Conservation (phyloP, 225 moss, liverwort and hornwort genomes). For the Ulota crispa region DNA sequence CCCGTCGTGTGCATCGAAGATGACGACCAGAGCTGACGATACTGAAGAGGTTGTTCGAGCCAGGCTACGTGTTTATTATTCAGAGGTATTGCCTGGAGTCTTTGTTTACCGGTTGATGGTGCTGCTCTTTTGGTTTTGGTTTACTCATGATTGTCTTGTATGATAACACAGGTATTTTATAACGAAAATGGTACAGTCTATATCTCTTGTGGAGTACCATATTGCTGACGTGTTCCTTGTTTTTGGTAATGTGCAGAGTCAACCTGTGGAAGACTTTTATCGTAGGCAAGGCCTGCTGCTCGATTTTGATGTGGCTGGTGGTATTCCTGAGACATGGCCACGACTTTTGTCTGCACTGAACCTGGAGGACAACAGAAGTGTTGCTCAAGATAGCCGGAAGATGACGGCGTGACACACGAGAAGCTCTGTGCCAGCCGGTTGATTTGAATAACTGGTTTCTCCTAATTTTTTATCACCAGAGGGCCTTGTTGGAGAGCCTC, state of each 20-base stretch:
- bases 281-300: conserved; percentile 61
- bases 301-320: conserved; percentile 90
- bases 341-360: conserved; percentile 74
- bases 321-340: conserved; percentile 91
- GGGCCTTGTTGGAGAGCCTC: conserved; percentile 28
- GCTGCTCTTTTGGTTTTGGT: neutral
- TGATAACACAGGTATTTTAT: neutral
- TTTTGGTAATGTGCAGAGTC: conserved; percentile 57
- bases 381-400: conserved; percentile 39
- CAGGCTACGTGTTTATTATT: conserved; percentile 70
- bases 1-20: conserved; percentile 67
- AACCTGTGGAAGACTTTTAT: conserved; percentile 86
- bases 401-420: conserved; percentile 49
- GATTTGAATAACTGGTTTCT: conserved; percentile 42
- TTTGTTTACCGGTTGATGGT: neutral
- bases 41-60: conserved; percentile 79
- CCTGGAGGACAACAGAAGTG: conserved; percentile 54
- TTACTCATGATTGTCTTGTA: neutral
- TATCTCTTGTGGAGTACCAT: neutral
- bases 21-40: conserved; percentile 82
- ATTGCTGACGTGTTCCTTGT: neutral
- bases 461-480: conserved; percentile 7
- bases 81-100: conserved; percentile 50
- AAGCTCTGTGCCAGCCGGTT: neutral
- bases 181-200: neutral